phyloP scores from a whole-genome alignment of 306 rosid species.

The Vicia villosa region DNA sequence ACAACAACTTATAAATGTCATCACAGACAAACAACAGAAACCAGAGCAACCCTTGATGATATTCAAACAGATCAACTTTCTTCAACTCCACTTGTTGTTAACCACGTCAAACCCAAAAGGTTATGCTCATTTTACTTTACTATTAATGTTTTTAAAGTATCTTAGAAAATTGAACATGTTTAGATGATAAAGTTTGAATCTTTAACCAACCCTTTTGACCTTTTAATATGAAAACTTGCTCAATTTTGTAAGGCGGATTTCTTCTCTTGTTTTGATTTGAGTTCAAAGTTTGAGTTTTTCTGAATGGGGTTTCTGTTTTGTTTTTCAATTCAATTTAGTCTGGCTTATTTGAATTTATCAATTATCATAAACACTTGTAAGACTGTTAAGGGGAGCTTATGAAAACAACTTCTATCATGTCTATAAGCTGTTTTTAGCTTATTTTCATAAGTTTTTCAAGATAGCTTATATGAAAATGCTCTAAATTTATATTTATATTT shows the following conservation, averaged over 20 bases:
- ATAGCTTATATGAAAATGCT: not conserved
- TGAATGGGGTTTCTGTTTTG: constrained; percentile 9
- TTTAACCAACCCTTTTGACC: constrained; percentile 15
- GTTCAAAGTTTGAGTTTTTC: not conserved
- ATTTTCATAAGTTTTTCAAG: not conserved
- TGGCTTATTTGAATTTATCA: not conserved
- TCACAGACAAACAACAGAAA: constrained; percentile 42
- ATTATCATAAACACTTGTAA: too few species aligned
- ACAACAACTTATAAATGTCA: constrained; percentile 33
- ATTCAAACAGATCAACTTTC: constrained; percentile 45
- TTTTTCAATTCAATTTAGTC: not conserved
- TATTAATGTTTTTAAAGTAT: not conserved
- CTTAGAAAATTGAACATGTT: not conserved
- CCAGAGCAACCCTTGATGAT: constrained; percentile 63
- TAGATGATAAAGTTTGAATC: constrained; percentile 9
- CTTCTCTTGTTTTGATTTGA: constrained; percentile 5
- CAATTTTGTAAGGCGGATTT: not conserved
- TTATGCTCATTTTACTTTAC: constrained; percentile 32
- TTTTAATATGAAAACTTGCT: too few species aligned
- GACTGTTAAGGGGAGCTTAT: not conserved
- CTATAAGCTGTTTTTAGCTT: not conserved
- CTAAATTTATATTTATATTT: too few species aligned
- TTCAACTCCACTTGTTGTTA: constrained; percentile 45
- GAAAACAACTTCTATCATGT: not conserved
- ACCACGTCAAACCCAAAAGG: constrained; percentile 44